These are phyloP conservation scores for Populus euphratica DNA, from an alignment of 345 rosid genomes.

Conservation along the genomic window DNA sequence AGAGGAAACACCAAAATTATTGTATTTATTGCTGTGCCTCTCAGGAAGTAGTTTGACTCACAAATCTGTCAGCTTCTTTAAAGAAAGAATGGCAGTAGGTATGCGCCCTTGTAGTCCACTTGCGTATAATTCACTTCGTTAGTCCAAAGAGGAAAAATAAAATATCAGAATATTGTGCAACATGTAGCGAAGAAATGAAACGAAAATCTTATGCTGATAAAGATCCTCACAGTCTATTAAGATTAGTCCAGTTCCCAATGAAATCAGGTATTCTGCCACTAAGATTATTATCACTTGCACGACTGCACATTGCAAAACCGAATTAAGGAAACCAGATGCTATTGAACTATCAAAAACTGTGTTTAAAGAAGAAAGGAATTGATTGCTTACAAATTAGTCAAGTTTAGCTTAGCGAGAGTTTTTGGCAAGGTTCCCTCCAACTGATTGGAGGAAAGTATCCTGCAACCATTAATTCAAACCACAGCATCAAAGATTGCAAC, in stretches of 20 bases:
- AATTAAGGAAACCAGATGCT: background rate
- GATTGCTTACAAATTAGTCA: background rate
- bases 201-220: background rate
- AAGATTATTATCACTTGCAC: constrained; percentile 15
- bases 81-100: background rate
- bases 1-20: no score
- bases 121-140: background rate
- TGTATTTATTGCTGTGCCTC: no score
- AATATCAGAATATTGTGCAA: background rate
- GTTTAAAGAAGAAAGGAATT: background rate
- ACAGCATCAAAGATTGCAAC: background rate
- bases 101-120: constrained; percentile 4
- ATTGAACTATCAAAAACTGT: background rate
- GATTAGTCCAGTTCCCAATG: constrained; percentile 7
- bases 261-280: constrained; percentile 18
- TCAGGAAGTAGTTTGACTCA: background rate
- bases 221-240: constrained; percentile 8
- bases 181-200: background rate
- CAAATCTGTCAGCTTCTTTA: background rate
- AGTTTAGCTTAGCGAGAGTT: background rate
- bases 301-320: constrained; percentile 8
- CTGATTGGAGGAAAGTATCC: background rate
- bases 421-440: background rate
- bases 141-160: no score
- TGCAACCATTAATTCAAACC: background rate